A percentile compares a stretch with the other conserved stretches of the same genome.
Evolutionary conservation across 2,329 filamentous ascomycete species (phyloP).

Genomic region (Simplicillium sp.): DNA sequence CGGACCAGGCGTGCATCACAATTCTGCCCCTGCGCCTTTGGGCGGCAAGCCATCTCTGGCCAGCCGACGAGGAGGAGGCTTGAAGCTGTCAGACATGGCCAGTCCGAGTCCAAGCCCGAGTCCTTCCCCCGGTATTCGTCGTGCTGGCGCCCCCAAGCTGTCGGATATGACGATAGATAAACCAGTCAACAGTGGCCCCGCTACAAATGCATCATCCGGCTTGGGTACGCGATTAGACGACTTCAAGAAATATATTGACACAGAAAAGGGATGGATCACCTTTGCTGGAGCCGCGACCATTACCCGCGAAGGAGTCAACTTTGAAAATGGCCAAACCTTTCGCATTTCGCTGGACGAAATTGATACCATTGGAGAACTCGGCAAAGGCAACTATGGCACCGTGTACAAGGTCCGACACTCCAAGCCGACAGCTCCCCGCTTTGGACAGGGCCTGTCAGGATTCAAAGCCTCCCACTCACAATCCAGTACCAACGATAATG

Average conservation of each 20-base stretch:
- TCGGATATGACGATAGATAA: slow-evolving; percentile 26
- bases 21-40: slow-evolving; percentile 40
- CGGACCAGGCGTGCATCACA: slow-evolving; percentile 36
- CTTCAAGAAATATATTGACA: slow-evolving; percentile 75
- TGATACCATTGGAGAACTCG: slow-evolving; percentile 83
- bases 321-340: slow-evolving; percentile 81
- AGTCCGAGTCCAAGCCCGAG: slow-evolving; percentile 16
- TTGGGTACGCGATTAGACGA: slow-evolving; percentile 42
- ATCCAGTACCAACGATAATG: slow-evolving; percentile 19
- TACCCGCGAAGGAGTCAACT: slow-evolving; percentile 83
- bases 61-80: slow-evolving; percentile 47
- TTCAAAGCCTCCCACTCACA: slow-evolving; percentile 29
- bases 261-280: slow-evolving; percentile 80
- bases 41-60: slow-evolving; percentile 49
- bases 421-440: slow-evolving; percentile 48
- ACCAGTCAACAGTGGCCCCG: slow-evolving; percentile 6
- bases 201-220: slow-evolving; percentile 20
- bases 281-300: slow-evolving; percentile 92
- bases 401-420: slow-evolving; percentile 94
- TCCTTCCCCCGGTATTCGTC: slow-evolving; percentile 15
- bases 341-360: slow-evolving; percentile 94
- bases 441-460: slow-evolving; percentile 47
- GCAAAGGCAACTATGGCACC: slow-evolving; percentile 96
- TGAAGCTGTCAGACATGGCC: slow-evolving; percentile 50
- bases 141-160: slow-evolving; percentile 30